Conservation (phyloP, 2,329 filamentous ascomycete genomes). For the Alternaria tenuissima region DNA sequence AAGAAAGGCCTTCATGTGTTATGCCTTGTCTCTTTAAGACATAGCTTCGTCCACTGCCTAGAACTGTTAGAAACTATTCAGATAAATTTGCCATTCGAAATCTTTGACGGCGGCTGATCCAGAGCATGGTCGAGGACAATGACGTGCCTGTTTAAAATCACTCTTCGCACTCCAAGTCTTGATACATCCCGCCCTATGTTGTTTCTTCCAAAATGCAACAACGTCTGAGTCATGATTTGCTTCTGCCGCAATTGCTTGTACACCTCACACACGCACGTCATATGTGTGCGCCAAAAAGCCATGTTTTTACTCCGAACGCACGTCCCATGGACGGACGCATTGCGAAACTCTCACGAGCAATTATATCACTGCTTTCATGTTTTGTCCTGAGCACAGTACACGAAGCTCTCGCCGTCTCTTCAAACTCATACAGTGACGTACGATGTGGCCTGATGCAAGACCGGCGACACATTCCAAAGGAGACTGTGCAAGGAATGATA, state of each 20-base stretch:
- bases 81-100: background rate
- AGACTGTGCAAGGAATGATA: background rate
- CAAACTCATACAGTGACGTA: background rate
- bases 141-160: background rate
- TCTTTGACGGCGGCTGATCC: background rate
- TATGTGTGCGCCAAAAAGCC: background rate
- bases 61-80: no score
- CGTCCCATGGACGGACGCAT: background rate
- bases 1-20: background rate
- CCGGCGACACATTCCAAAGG: background rate
- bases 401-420: background rate
- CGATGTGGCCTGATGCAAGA: background rate
- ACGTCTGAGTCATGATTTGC: background rate
- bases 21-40: background rate
- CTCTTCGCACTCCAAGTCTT: background rate
- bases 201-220: background rate
- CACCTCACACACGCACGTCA: background rate
- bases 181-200: background rate
- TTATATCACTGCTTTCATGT: background rate
- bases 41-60: no score
- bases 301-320: background rate
- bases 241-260: background rate
- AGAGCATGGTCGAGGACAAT: background rate
- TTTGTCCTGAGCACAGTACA: background rate
- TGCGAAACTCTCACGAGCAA: slow-evolving; percentile 1